phyloP scores from a whole-genome alignment of 78 protist species.

The Dictyostelium purpureum region DNA sequence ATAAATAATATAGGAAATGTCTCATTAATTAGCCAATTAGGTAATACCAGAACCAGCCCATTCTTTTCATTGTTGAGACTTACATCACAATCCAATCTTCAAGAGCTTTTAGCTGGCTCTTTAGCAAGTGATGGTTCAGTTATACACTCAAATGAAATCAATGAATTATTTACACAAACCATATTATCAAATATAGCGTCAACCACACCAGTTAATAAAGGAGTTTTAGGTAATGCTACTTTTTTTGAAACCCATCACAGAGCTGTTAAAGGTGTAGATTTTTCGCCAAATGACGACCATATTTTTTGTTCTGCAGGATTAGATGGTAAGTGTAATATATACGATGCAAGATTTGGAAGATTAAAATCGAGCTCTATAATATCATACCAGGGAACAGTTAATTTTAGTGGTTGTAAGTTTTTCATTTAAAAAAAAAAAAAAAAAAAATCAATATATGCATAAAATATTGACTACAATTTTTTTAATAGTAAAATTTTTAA shows the following conservation, averaged over 20 bases:
- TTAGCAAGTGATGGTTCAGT: neutral
- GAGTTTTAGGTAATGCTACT: constrained; percentile 34
- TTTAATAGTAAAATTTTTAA: constrained; percentile 35
- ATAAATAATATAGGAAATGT: neutral
- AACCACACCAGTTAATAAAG: neutral
- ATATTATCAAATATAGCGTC: neutral
- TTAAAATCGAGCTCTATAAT: constrained; percentile 19
- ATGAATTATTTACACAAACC: constrained; percentile 22
- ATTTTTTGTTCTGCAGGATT: constrained; percentile 28
- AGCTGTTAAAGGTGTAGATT: constrained; percentile 47
- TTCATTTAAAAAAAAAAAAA: neutral
- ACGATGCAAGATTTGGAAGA: constrained; percentile 44
- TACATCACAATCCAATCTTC: constrained; percentile 8
- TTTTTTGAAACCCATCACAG: constrained; percentile 36
- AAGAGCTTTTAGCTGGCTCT: neutral
- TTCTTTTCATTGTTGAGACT: constrained; percentile 20
- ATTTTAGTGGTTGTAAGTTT: constrained; percentile 58
- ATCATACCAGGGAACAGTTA: constrained; percentile 8
- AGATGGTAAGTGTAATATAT: constrained; percentile 43
- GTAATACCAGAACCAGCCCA: neutral
- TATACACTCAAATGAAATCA: neutral
- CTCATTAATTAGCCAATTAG: neutral
- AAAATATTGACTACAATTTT: neutral
- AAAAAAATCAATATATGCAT: neutral
- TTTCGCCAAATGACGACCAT: constrained; percentile 60